These are phyloP conservation scores for Fusarium sororula DNA, from an alignment of 2,329 filamentous ascomycete genomes.

Conservation along the genomic window DNA sequence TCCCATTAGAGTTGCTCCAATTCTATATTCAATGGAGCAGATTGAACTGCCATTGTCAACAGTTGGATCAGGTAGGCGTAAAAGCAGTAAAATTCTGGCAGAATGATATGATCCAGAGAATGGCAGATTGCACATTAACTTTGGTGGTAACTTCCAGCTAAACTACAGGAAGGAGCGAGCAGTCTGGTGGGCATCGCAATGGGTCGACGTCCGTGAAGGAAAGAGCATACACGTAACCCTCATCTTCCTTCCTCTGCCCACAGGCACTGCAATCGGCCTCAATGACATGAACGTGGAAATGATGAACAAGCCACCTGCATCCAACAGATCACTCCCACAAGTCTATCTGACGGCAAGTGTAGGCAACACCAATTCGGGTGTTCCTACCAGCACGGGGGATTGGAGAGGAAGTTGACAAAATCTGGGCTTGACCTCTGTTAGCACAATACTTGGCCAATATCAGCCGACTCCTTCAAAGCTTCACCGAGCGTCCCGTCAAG, in stretches of 20 bases:
- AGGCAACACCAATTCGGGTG: no score
- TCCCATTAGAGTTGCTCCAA: background rate
- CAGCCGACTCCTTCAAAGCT: background rate
- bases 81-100: background rate
- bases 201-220: background rate
- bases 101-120: background rate
- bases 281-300: constrained; percentile 74
- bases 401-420: no score
- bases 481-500: background rate
- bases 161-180: background rate
- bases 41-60: background rate
- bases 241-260: background rate
- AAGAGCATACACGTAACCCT: background rate
- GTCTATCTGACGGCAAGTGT: no score
- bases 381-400: no score
- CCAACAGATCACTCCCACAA: no score
- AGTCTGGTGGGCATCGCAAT: background rate
- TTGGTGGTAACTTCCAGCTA: no score
- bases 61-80: background rate
- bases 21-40: background rate
- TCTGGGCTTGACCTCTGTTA: no score
- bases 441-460: background rate
- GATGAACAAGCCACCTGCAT: background rate
- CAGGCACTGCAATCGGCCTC: constrained; percentile 55
- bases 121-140: background rate